Evolutionary conservation across 202 grass and related monocot genomes (phyloP), one percentile per base, ranked within the genome.

Genomic region (Cymbopogon flexuosus): DNA sequence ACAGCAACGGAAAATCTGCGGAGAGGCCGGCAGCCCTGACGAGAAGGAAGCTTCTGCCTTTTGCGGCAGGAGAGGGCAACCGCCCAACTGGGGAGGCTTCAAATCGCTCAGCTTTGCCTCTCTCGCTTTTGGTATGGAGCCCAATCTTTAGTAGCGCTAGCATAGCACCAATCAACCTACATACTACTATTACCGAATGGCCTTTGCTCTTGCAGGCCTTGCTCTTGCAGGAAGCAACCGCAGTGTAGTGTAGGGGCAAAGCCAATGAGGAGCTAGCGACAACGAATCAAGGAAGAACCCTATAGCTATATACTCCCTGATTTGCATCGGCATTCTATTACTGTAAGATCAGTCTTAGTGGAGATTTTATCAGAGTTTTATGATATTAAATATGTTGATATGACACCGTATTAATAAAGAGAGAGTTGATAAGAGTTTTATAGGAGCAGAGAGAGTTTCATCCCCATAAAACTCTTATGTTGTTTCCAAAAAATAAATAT

Each of bases 151-250:
- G 57, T n/a, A 75, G 19, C 63, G 30, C 16, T 18, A 13, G 5
- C 4, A 24, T 16, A n/a, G 5, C 3, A 36, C 47, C 6, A 27
- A 49, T 51, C 7, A n/a, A 31, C 49, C 68, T 47, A 4, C n/a
- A 7, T 46, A 40, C 19, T 56, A 56, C 84, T 46, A 31, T 54
- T 56, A 56, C 84, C 84, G 40, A 59, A 56, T 64, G 70, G 0
- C 76, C 35, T n/a, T 88, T 88, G 86, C 54, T 80, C 81, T 76
- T 70, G 43, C 64, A 57, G 14, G 63, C n/a, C 35, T 88, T 88
- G 86, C 54, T 80, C 81, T 76, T 70, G 43, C 64, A 57, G 14
- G 63, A 88, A 84, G 81, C 77, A 88, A 81, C 72, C 21, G 54
- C 35, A 22, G 27, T 60, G 69, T 24, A 37, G 14, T 36, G 10